Evolutionary conservation across 768 basidiomycete species (phyloP).

Genomic region (Xerocomus spinulosus): DNA sequence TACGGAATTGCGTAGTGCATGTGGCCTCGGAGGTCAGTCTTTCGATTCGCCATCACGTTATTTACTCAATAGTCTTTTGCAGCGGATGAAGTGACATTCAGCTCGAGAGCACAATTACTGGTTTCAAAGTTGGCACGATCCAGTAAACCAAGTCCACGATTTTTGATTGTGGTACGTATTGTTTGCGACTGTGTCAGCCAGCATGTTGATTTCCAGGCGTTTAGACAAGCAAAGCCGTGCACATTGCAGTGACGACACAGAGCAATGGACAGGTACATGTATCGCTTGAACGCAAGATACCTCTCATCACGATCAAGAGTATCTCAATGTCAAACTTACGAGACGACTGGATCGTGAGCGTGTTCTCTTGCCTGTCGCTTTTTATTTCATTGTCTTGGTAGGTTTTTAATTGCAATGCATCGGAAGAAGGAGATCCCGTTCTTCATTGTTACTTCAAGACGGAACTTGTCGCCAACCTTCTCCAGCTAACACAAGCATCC

Average conservation of each 20-base stretch:
- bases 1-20: constrained; percentile 64
- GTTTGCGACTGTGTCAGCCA: background rate
- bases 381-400: constrained; percentile 30
- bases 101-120: constrained; percentile 72
- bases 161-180: constrained; percentile 74
- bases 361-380: background rate
- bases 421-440: constrained; percentile 93
- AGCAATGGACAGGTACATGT: constrained; percentile 60
- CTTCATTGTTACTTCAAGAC: constrained; percentile 95
- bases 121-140: constrained; percentile 84
- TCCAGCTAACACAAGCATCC: constrained; percentile 74
- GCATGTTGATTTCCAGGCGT: background rate
- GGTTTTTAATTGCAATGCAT: constrained; percentile 72
- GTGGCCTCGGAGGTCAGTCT: constrained; percentile 66
- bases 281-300: constrained; percentile 80
- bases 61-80: constrained; percentile 5
- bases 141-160: constrained; percentile 88
- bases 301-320: constrained; percentile 80
- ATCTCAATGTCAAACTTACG: constrained; percentile 84
- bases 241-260: constrained; percentile 60
- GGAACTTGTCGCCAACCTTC: constrained; percentile 77
- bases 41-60: background rate
- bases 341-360: constrained; percentile 90
- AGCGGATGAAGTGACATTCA: constrained; percentile 83
- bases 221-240: constrained; percentile 62